Base-by-base conservation (phyloP, 2,329 filamentous ascomycete genomes). In the Arthrobotrys sphaeroides region DNA sequence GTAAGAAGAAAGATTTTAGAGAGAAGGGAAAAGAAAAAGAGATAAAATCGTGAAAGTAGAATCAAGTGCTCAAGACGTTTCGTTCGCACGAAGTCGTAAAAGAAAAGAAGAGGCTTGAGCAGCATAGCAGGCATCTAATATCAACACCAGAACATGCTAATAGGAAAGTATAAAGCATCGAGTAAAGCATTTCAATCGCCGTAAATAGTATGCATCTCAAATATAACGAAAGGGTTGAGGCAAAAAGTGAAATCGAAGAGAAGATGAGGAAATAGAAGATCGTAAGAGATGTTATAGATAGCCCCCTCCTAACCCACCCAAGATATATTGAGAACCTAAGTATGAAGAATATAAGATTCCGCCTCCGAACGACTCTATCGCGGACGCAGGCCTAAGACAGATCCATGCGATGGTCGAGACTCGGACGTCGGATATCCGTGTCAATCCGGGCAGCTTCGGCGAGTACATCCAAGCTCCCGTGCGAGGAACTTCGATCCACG, bases 71-170 rank as follows among this genome's bases (percentile, higher is more conserved):
- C 49, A 53, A 61, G 43, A 47, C 16, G 10, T 59, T 59, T 53
- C 49, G 51, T 65, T 73, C 68, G 68, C 68, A 73, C 47, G 49
- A 60, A 47, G 49, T 73, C 9, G 47, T 40, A 57, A 73, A 31
- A 49, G 26, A 43, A 40, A 5, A 38, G 57, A 62, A 72, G 42
- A 31, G 24, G 28, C 31, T 55, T 18, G 18, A 53, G 31, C 16
- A 38, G 31, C 51, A 24, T 24, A 55, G 51, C 31, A 55, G 10
- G 51, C 72, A 69, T 75, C 72, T 75, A 75, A 74, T 55, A 64
- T 64, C 57, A 75, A 75, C 72, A 75, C 64, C 72, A 68, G 40
- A 59, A 68, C 72, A 75, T 75, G 72, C 72, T 65, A 67, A 59
- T 45, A 67, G 43, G 64, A 67, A 40, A 47, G 38, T 53, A 57